Conservation (phyloP, 306 rosid genomes). For the Trifolium fragiferum region DNA sequence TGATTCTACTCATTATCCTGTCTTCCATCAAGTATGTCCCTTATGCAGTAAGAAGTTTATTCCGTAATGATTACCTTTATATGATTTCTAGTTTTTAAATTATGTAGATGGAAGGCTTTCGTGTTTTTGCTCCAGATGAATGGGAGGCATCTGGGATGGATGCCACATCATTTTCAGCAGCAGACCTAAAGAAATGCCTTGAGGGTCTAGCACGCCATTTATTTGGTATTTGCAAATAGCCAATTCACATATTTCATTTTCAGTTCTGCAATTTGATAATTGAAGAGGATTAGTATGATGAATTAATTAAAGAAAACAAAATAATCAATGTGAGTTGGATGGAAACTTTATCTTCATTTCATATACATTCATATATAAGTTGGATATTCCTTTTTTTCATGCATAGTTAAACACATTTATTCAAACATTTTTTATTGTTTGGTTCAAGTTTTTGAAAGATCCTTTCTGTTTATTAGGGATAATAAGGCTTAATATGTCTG, state of each 20-base stretch:
- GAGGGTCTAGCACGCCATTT: conserved; percentile 93
- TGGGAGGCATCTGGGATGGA: conserved; percentile 81
- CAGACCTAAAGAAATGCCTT: conserved; percentile 88
- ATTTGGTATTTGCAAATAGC: conserved; percentile 69
- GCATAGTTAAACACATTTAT: background rate
- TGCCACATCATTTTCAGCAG: conserved; percentile 78
- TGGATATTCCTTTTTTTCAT: conserved; percentile 19
- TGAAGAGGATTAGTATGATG: conserved; percentile 27
- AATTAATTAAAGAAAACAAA: conserved; percentile 29
- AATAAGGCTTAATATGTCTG: conserved; percentile 13
- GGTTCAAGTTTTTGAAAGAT: conserved; percentile 2
- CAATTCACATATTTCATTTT: conserved; percentile 17
- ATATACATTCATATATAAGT: background rate
- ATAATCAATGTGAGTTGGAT: background rate
- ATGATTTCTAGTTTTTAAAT: conserved; percentile 35
- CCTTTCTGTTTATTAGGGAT: conserved; percentile 15
- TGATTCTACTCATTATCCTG: conserved; percentile 97
- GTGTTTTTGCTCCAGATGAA: conserved; percentile 76
- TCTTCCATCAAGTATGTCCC: conserved; percentile 84
- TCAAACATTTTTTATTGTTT: conserved; percentile 13
- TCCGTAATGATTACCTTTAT: conserved; percentile 33
- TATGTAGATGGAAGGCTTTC: conserved; percentile 94
- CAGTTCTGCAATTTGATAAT: conserved; percentile 35
- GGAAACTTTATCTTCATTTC: conserved; percentile 29
- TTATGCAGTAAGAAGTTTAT: conserved; percentile 12